Evolutionary conservation across 2,329 filamentous ascomycete species (phyloP), one percentile per base, ranked within the genome.

Genomic region (Fusarium tricinctum): DNA sequence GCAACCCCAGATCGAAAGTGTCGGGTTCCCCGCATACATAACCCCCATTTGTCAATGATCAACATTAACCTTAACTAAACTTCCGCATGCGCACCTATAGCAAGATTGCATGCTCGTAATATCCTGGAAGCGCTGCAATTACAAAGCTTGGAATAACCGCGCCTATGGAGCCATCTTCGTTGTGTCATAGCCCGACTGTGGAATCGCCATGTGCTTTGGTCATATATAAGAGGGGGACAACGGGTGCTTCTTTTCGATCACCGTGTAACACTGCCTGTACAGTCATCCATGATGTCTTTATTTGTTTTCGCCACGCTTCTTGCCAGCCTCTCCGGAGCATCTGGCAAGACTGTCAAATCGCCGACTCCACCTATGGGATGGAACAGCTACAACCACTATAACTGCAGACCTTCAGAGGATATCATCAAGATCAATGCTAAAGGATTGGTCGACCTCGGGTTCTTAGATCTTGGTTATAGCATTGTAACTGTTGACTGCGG

Each of bases 401-500:
- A 57, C 17, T 74, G 72, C 33, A 53, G 45, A 5, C 67, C 68
- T 0, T 58, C 63, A 0, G 72, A 74, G 22, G 53, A 60, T 0
- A 68, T 74, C 17, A 73, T 74, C 44, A 73, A 73, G 39, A 75
- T 78, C 4, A 88, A 86, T 58, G 85, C 86, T 1, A 77, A 86
- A 42, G 86, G 84, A 0, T 74, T 89, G 0, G 79, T 87, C 0
- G 81, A 85, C 43, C 76, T 85, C 0, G 85, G 85, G 0, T 79
- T 89, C 1, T 79, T 80, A 0, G 78, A 82, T 5, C 76, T 85
- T 0, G 87, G 88, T 8, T 90, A 90, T 69, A 80, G 77, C 3
- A 83, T 84, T 56, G 83, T 89, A 32, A 87, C 85, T 0, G 81
- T 83, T 0, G 88, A 90, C 68, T 89, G 86, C 54, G 87, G 88